Conservation (phyloP, 495 filamentous ascomycete species). For the Trichoderma reesei region DNA sequence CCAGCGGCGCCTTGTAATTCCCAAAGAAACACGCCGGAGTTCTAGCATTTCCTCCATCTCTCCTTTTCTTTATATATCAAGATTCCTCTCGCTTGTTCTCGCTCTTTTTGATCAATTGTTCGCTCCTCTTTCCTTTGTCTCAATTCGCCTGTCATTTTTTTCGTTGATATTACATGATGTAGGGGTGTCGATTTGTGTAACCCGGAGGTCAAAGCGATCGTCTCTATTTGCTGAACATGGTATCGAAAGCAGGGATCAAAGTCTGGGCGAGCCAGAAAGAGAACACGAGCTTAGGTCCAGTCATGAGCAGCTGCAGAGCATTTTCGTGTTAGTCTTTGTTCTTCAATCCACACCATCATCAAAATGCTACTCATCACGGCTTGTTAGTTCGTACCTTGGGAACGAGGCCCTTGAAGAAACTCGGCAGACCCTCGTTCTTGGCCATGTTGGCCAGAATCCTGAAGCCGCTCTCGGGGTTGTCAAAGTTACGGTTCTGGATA, state of each 20-base stretch:
- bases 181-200: neutral
- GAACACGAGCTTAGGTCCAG: conserved; percentile 95
- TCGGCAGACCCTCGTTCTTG: conserved; percentile 69
- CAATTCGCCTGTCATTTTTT: neutral
- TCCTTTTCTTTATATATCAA: neutral
- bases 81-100: neutral
- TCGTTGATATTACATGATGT: neutral
- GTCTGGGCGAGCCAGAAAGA: conserved; percentile 99
- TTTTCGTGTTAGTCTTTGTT: conserved; percentile 12
- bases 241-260: conserved; percentile 58
- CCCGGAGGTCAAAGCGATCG: neutral
- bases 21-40: neutral
- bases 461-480: conserved; percentile 91
- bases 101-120: neutral
- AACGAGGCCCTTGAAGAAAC: conserved; percentile 96
- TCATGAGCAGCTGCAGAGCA: conserved; percentile 71
- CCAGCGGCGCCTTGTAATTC: neutral
- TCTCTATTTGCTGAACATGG: conserved; percentile 16
- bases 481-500: conserved; percentile 99
- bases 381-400: conserved; percentile 53
- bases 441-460: conserved; percentile 81
- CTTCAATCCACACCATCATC: neutral
- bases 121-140: neutral
- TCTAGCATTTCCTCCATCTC: neutral
- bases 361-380: neutral